A percentile compares a stretch with the other conserved stretches of the same genome.
These are phyloP conservation scores for Cryptococcus hybrid DNA, from an alignment of 1,284 basidiomycete genomes.

Conservation along the genomic window DNA sequence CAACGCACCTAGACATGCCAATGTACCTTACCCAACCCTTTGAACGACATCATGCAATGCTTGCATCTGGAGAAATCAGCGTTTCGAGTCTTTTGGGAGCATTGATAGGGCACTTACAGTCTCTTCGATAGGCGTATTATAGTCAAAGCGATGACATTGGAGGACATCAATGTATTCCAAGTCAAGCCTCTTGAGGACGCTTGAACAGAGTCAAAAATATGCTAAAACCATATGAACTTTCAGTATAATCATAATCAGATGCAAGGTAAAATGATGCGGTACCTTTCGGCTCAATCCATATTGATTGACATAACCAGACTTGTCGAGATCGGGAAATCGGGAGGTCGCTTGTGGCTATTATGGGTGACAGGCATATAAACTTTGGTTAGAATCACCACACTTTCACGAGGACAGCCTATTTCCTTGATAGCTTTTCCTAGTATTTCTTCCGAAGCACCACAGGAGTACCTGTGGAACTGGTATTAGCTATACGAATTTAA, in stretches of 20 bases:
- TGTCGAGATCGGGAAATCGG: conserved; percentile 32
- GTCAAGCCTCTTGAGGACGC: conserved; percentile 63
- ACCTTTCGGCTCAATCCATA: conserved; percentile 53
- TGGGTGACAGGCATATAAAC: conserved; percentile 39
- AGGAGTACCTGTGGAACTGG: conserved; percentile 50
- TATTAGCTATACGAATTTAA: background rate
- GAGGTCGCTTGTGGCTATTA: conserved; percentile 6
- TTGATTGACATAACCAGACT: conserved; percentile 50
- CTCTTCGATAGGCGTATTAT: conserved; percentile 51
- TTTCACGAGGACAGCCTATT: conserved; percentile 63
- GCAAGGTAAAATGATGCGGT: background rate
- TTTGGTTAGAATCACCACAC: conserved; percentile 76
- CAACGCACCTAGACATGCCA: conserved; percentile 56
- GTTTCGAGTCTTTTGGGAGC: background rate
- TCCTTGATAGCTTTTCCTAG: conserved; percentile 77
- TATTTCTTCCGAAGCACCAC: conserved; percentile 60
- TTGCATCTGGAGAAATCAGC: conserved; percentile 55
- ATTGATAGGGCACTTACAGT: conserved; percentile 1
- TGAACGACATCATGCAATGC: conserved; percentile 67
- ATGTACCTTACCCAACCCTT: conserved; percentile 65
- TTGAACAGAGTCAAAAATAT: conserved; percentile 68
- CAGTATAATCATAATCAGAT: background rate
- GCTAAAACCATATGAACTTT: conserved; percentile 25
- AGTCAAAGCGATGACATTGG: conserved; percentile 50
- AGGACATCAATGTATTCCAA: conserved; percentile 68